Evolutionary conservation across 257 asterid species (phyloP), one percentile per base, ranked within the genome.

Genomic region (Solanum chiquidenum): DNA sequence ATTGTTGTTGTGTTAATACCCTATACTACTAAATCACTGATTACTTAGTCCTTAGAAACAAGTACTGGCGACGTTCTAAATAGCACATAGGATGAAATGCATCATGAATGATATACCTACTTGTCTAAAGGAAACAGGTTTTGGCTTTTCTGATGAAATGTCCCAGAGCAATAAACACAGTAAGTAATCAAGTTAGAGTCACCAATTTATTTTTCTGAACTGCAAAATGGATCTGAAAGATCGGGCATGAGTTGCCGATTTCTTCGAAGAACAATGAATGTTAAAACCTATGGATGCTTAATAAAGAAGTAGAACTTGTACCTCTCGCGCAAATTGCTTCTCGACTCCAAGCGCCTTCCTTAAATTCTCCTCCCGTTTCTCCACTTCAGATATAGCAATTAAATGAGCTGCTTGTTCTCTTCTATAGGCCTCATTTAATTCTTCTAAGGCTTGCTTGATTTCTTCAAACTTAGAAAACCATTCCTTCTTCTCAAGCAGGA

Each of bases 301-400:
- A 27, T 16, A 49, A 85, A 86, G 29, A 87, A 87, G 72, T 14
- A 21, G 60, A 87, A 77, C 87, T 87, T 98, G 91, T 94, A 97
- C 99, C 92, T 97, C 99, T 38, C 82, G 82, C 85, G 93, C 97
- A 52, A 98, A 97, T 91, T 96, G 99, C 90, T 94, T 95, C 91
- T 96, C 99, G 84, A 95, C 93, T 85, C 99, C 99, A 92, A 97
- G 88, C 5, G 98, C 98, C 87, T 94, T 97, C 92, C 94, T 97
- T 85, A 97, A 91, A 92, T 87, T 94, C 90, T 97, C 98, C 89
- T 97, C 99, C 77, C 98, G 94, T 86, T 94, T 96, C 91, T 94
- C 99, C 87, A 92, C 95, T 90, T 97, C 99, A 89, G 95, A 93
- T 16, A 94, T 88, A 73, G 96, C 96, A 91, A 90, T 91, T 44